A percentile compares a stretch with the other conserved stretches of the same genome.
phyloP scores from a whole-genome alignment of 805 yeast genomes.

The Starmerella apis region DNA sequence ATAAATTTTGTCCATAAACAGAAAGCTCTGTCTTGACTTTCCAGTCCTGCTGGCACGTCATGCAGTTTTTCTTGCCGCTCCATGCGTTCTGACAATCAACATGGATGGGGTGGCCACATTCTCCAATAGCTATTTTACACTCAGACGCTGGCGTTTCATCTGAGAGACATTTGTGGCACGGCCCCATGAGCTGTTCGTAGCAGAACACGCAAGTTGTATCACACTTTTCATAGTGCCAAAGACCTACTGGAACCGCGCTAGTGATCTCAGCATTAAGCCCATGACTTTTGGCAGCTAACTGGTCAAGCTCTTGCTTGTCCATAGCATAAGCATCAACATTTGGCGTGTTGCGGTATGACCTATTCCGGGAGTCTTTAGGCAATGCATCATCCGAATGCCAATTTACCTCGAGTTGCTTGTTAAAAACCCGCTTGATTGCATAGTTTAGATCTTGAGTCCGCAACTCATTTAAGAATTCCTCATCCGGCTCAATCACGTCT shows the following conservation, averaged over 20 bases:
- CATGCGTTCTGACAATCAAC: constrained; percentile 11
- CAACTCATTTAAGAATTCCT: neutral
- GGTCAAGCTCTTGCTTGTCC: neutral
- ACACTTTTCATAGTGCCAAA: constrained; percentile 9
- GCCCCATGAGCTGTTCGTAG: constrained; percentile 14
- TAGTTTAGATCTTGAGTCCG: neutral
- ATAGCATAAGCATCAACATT: neutral
- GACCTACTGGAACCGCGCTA: constrained; percentile 2
- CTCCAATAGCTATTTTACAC: constrained; percentile 9
- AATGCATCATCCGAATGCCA: neutral
- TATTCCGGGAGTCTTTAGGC: neutral
- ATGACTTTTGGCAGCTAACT: neutral
- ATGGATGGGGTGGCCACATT: constrained; percentile 16
- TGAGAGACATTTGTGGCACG: constrained; percentile 11
- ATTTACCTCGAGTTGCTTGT: neutral
- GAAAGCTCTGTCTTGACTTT: neutral
- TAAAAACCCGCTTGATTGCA: neutral
- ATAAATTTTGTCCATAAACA: neutral
- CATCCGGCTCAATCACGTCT: neutral
- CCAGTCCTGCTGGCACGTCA: constrained; percentile 16
- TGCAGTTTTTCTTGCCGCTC: neutral
- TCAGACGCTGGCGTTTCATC: neutral
- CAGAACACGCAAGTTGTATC: constrained; percentile 13
- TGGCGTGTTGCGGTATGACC: neutral
- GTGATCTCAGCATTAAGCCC: neutral